Evolutionary conservation across 1,139 yeast genomes (phyloP).

Genomic region (Candida sp.): DNA sequence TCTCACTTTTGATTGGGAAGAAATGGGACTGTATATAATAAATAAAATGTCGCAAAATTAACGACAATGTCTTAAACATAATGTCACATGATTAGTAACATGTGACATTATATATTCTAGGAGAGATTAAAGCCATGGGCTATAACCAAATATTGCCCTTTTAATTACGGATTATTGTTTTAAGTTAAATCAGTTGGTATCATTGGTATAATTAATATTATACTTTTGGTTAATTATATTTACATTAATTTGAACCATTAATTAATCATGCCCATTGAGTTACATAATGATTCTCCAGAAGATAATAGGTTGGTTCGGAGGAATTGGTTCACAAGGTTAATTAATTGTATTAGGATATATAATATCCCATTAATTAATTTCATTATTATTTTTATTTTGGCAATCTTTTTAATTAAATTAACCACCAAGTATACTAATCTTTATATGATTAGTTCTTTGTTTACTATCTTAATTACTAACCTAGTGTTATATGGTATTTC

Average conservation of each 20-base stretch:
- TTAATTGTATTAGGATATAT: constrained; percentile 33
- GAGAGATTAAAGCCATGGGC: too few relatives aligned
- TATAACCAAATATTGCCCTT: too few relatives aligned
- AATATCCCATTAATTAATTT: constrained; percentile 55
- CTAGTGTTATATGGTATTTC: constrained; percentile 82
- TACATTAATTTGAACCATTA: too few relatives aligned
- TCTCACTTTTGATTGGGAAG: not conserved
- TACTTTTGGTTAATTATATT: too few relatives aligned
- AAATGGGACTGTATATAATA: too few relatives aligned
- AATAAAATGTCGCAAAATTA: too few relatives aligned
- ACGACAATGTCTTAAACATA: too few relatives aligned
- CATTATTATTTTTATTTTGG: constrained; percentile 46
- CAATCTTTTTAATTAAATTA: constrained; percentile 46
- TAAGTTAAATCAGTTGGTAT: too few relatives aligned
- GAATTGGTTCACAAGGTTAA: constrained; percentile 18
- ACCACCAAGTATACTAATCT: constrained; percentile 60
- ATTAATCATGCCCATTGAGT: not conserved
- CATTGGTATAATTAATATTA: too few relatives aligned
- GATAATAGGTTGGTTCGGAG: not conserved
- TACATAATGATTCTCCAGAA: not conserved
- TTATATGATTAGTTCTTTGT: constrained; percentile 62
- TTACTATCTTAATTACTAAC: constrained; percentile 83
- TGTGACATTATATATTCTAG: too few relatives aligned
- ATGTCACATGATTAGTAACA: too few relatives aligned
- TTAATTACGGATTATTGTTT: too few relatives aligned